phyloP scores from a whole-genome alignment of 805 yeast genomes.

The Sungouiozyma intestinalis region DNA sequence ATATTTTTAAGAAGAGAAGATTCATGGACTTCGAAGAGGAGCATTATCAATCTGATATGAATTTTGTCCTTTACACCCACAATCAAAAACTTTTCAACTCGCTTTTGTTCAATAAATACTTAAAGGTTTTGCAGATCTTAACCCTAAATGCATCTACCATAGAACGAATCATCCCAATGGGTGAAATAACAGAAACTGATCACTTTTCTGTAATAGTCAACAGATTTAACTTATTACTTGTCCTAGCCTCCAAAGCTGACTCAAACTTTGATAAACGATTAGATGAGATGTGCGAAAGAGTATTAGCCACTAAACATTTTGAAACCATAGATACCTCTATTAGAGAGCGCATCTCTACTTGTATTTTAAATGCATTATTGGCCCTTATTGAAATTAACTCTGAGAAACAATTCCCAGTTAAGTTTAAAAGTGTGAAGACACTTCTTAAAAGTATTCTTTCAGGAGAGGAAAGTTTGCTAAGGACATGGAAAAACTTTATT shows the following conservation, averaged over 20 bases:
- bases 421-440: slow-evolving; percentile 7
- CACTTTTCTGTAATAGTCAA: slow-evolving; percentile 17
- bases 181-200: slow-evolving; percentile 15
- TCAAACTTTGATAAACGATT: slow-evolving; percentile 17
- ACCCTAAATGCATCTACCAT: slow-evolving; percentile 9
- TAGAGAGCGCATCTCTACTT: slow-evolving; percentile 1
- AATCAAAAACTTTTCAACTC: not conserved
- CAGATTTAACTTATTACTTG: slow-evolving; percentile 20
- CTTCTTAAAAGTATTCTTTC: slow-evolving; percentile 5
- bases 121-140: slow-evolving; percentile 9
- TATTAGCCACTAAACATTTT: slow-evolving; percentile 5
- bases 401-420: slow-evolving; percentile 8
- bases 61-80: slow-evolving; percentile 6
- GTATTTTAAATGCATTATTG: slow-evolving; percentile 7
- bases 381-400: slow-evolving; percentile 6
- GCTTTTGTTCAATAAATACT: slow-evolving; percentile 19
- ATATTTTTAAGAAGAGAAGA: slow-evolving; percentile 18
- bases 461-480: slow-evolving; percentile 1
- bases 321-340: not conserved
- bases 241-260: slow-evolving; percentile 13
- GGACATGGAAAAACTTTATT: slow-evolving; percentile 6
- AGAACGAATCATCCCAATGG: slow-evolving; percentile 23
- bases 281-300: slow-evolving; percentile 14
- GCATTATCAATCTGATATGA: slow-evolving; percentile 1
- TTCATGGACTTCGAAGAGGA: slow-evolving; percentile 23